phyloP scores from a whole-genome alignment of 805 yeast genomes.

The Teunomyces lycoperdinae region DNA sequence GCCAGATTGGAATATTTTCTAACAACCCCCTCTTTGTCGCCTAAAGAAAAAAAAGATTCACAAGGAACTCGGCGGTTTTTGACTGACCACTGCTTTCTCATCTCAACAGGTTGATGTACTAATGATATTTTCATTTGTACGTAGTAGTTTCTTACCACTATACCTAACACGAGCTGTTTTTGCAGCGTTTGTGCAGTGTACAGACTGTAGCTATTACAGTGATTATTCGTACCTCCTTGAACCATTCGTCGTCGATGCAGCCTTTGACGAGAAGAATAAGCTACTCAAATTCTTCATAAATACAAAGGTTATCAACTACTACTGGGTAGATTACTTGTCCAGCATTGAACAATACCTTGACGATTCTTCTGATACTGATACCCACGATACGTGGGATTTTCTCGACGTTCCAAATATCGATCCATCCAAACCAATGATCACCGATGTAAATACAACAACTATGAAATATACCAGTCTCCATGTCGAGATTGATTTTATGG shows the following conservation, averaged over 20 bases:
- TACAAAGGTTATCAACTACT: conserved; percentile 20
- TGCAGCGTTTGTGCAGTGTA: conserved; percentile 1
- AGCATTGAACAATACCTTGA: not conserved
- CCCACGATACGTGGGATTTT: not conserved
- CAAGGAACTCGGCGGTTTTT: no score
- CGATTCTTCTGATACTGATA: not conserved
- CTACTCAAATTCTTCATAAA: conserved; percentile 35
- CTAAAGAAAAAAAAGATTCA: not conserved
- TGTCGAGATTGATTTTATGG: conserved; percentile 43
- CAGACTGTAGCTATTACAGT: conserved; percentile 10
- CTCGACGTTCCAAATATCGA: not conserved
- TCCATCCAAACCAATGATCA: conserved; percentile 19
- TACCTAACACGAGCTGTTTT: not conserved
- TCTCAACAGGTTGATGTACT: not conserved
- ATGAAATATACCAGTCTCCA: conserved; percentile 50
- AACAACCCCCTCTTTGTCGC: not conserved
- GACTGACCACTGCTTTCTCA: not conserved
- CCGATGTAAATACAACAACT: conserved; percentile 44
- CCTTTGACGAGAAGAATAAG: conserved; percentile 28
- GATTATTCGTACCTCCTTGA: conserved; percentile 12
- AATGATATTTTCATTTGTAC: not conserved
- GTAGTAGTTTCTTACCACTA: not conserved
- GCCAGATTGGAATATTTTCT: no score
- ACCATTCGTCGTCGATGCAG: conserved; percentile 33
- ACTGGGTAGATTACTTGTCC: not conserved